Evolutionary conservation across 1,139 yeast species (phyloP), one percentile per base, ranked within the genome.

Genomic region (Kodamaea sp.): DNA sequence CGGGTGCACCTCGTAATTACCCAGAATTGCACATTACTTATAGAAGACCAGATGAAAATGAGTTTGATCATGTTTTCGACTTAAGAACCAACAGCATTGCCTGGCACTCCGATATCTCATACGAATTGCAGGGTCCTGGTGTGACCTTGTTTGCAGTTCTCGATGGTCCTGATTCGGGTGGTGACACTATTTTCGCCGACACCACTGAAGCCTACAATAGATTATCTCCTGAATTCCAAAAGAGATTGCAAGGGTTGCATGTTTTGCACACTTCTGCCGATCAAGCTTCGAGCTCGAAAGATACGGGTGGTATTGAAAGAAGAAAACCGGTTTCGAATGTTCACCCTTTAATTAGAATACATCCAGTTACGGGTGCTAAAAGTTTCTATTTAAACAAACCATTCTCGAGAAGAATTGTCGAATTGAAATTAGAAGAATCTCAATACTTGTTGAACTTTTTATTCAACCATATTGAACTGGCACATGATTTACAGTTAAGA

Each of bases 341-440:
- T 35, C 84, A 78, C 49, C 84, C 84, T 7, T 63, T 78, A 48
- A 71, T 79, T 34, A 70, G 83, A 56, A 64, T 69, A 9, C 81
- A 78, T 49, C 83, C 84, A 10, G 81, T 70, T 11, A 77, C 82
- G 8, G 69, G 70, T 35, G 67, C 67, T 46, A 79, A 78, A 55
- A 62, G 71, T 29, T 60, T 78, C 37, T 78, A 63, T 55, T 74
- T 78, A 46, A 78, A 76, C 59, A 68, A 67, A 36, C 75, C 75
- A 32, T 78, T 78, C 55, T 68, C 79, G n/a, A 62, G 81, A 49
- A 62, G 65, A 43, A 73, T 79, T 47, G 75, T 74, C 33, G 84
- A 79, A 35, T 67, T 74, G 56, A 76, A 78, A 58, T 60, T 63
- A 45, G 81, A 78, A 53, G 84, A 79, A 55, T 73, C 79, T 3